Base-by-base conservation (phyloP, 2,329 filamentous ascomycete genomes). In the Fusarium xylarioides region DNA sequence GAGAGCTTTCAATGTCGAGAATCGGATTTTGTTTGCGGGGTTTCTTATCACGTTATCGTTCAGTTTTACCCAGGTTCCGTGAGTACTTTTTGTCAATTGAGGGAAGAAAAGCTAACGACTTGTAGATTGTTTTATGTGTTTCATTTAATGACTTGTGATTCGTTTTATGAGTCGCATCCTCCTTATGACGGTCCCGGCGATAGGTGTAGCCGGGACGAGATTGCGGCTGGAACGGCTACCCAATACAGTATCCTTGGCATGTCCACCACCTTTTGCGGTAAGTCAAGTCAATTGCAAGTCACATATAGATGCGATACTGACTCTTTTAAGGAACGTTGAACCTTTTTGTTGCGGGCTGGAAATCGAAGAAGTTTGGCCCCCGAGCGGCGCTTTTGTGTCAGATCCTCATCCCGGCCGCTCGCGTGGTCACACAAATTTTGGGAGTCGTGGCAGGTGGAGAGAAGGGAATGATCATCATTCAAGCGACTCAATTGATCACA, bases 101-200 rank as follows among this genome's bases (percentile, higher is more conserved):
- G 0, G 6, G 47, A 2, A 0, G 1, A 2, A 8, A 4, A 9
- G 3, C 67, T 76, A 34, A 79, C 40, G 9, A 1, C 3, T 23
- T 9, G 12, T 18, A 84, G 85, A 7, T 80, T 87, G 9, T 82
- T 92, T 50, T 92, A 91, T 79, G 90, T 91, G 30, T 93, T 93
- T 74, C 90, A 90, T 64, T 78, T 92, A 4, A 93, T 93, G 91
- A 90, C 89, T 55, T 94, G 92, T 80, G 90, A 93, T 61, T 86
- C 88, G 57, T 94, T 90, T 79, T 94, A 93, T 80, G 82, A 85
- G 40, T 83, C 83, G 5, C 88, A 92, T 75, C 85, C 87, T 18
- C 84, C 86, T 0, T 88, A 83, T 55, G 74, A 81, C 15, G 85
- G 84, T 3, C 75, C 79, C 8, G 83, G 84, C 8, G 87, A 91